Percentiles rank a stretch among this genome's conserved stretches.
phyloP scores from a whole-genome alignment of 139 green algal species.

The Tetratostichococcus sp. region DNA sequence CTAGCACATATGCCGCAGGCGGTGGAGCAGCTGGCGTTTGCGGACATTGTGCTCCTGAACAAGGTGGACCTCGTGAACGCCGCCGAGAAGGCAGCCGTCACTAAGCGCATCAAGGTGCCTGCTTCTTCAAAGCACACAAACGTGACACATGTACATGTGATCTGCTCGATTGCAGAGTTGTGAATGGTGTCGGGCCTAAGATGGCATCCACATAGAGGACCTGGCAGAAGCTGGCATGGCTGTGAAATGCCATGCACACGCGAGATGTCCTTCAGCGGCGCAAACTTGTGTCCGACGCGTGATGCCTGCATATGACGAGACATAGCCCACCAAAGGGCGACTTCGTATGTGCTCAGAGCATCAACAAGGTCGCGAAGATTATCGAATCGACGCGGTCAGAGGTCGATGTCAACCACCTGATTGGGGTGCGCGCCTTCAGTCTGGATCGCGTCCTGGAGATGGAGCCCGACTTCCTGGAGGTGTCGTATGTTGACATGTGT shows the following conservation, averaged over 20 bases:
- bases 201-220: no score
- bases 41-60: conserved; percentile 85
- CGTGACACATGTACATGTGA: background rate
- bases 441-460: conserved; percentile 51
- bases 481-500: background rate
- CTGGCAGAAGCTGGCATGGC: no score
- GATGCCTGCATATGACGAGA: no score
- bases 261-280: background rate
- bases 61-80: conserved; percentile 64
- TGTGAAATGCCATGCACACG: no score
- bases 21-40: conserved; percentile 80
- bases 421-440: conserved; percentile 52
- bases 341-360: no score
- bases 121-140: no score
- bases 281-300: no score
- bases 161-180: no score
- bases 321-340: no score
- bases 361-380: conserved; percentile 43
- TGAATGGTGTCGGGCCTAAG: no score
- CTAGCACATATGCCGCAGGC: no score
- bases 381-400: conserved; percentile 38
- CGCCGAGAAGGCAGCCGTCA: conserved; percentile 33
- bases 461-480: conserved; percentile 59
- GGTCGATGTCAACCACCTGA: conserved; percentile 41
- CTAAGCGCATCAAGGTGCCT: conserved; percentile 26